Evolutionary conservation across 2,329 filamentous ascomycete species (phyloP), one percentile per base, ranked within the genome.

Genomic region (Ophiocordyceps camponoti-floridani): DNA sequence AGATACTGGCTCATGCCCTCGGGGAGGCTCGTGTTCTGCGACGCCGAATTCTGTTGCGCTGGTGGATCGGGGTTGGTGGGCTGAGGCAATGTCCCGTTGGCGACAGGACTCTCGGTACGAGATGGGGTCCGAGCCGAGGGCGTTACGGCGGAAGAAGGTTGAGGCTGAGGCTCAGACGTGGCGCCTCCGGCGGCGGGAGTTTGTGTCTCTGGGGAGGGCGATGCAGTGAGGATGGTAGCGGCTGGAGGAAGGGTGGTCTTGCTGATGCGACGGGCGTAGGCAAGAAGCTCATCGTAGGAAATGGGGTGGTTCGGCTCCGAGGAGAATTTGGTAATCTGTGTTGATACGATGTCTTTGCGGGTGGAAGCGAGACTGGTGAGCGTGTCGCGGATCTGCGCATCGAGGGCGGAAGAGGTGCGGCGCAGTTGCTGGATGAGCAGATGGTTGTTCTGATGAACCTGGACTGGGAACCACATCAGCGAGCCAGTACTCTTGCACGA

Each of bases 261-360:
- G 58, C 79, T 82, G 55, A 93, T 91, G 50, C 80, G 78, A 40
- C 81, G 80, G 19, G 84, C 85, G 58, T 85, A 91, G 49, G 69
- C 72, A 19, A 93, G 76, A 0, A 93, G 74, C 51, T 88, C 80
- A 41, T 77, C 71, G 55, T 86, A 84, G 4, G 72, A 72, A 43
- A 91, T 72, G 10, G 68, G 62, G 51, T 72, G 68, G 55, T 66
- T 71, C 2, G 68, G 63, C 4, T 60, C 63, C 7, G 68, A 57
- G 5, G 74, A 68, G 50, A 75, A 73, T 19, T 62, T 64, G 6
- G 76, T 79, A 1, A 72, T 70, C 3, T 74, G 70, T 1, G 77
- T 78, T 26, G 71, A 68, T 40, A 79, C 71, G 38, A 91, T 75
- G 51, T 88, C 83, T 52, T 75, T 79, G 53, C 85, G 81, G 42